phyloP scores from a whole-genome alignment of 1,284 basidiomycete genomes.

The Heterobasidion irregulare region DNA sequence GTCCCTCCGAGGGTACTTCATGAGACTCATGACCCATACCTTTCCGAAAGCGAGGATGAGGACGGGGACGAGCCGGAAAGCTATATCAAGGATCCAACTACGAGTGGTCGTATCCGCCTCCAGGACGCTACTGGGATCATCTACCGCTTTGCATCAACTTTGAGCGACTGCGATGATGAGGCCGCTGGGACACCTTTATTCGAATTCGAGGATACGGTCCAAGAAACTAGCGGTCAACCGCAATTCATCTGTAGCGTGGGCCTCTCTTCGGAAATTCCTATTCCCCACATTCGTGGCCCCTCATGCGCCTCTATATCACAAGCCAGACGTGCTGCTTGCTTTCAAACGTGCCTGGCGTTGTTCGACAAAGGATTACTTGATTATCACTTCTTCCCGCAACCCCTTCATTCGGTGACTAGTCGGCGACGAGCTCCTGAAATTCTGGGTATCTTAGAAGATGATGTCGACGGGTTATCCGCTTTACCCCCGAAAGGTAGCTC shows the following conservation, averaged over 20 bases:
- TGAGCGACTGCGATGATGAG: slow-evolving; percentile 5
- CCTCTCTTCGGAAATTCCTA: slow-evolving; percentile 33
- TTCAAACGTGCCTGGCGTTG: slow-evolving; percentile 42
- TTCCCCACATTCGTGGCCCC: slow-evolving; percentile 35
- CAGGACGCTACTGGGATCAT: slow-evolving; percentile 47
- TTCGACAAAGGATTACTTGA: slow-evolving; percentile 42
- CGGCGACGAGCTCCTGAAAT: slow-evolving; percentile 9
- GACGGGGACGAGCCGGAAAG: slow-evolving; percentile 26
- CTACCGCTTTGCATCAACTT: slow-evolving; percentile 35
- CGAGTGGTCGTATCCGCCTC: slow-evolving; percentile 44
- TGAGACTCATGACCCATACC: slow-evolving; percentile 32
- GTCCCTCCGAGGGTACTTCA: slow-evolving; percentile 36
- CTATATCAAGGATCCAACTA: slow-evolving; percentile 47
- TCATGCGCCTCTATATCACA: slow-evolving; percentile 34
- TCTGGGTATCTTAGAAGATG: slow-evolving; percentile 9
- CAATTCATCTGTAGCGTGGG: slow-evolving; percentile 40
- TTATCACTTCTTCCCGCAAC: slow-evolving; percentile 38
- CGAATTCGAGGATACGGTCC: slow-evolving; percentile 22
- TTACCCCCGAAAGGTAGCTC: slow-evolving; percentile 6
- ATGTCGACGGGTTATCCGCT: slow-evolving; percentile 7
- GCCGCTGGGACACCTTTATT: slow-evolving; percentile 27
- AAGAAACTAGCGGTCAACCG: slow-evolving; percentile 14
- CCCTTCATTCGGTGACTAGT: slow-evolving; percentile 10
- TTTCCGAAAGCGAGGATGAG: slow-evolving; percentile 34
- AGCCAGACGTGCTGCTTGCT: slow-evolving; percentile 53